Conservation (phyloP, 2,329 filamentous ascomycete species). For the Xylariaceae sp. region DNA sequence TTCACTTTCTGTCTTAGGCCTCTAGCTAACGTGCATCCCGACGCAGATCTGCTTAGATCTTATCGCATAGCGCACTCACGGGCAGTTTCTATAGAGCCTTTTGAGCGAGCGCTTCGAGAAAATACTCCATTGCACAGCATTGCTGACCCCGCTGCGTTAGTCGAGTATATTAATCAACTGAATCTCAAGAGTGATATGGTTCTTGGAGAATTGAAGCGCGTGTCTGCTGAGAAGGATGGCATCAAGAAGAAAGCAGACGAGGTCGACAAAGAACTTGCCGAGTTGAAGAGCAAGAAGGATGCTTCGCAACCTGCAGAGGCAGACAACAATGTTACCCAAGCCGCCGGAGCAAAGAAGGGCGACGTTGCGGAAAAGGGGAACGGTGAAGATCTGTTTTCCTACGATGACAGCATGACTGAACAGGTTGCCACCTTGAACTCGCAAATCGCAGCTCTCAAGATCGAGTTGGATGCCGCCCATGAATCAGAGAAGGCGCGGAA, state of each 20-base stretch:
- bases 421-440: constrained; percentile 66
- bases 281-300: constrained; percentile 59
- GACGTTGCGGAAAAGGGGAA: constrained; percentile 11
- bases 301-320: constrained; percentile 37
- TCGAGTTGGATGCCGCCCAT: constrained; percentile 64
- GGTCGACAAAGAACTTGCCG: constrained; percentile 56
- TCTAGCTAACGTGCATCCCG: constrained; percentile 7
- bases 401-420: constrained; percentile 74
- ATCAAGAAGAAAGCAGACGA: constrained; percentile 72
- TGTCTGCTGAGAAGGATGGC: constrained; percentile 75
- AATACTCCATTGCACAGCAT: constrained; percentile 90
- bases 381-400: constrained; percentile 80
- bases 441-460: constrained; percentile 63
- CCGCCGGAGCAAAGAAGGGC: constrained; percentile 15
- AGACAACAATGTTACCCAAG: constrained; percentile 13
- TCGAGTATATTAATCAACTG: constrained; percentile 85
- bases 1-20: neutral
- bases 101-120: constrained; percentile 85
- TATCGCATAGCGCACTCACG: constrained; percentile 88
- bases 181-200: constrained; percentile 87
- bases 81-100: constrained; percentile 82
- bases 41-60: constrained; percentile 74
- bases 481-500: constrained; percentile 59
- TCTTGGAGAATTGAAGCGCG: constrained; percentile 84
- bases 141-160: constrained; percentile 72